Evolutionary conservation across 1,284 basidiomycete genomes (phyloP), one percentile per base, ranked within the genome.

Genomic region (Ceratobasidium papillatum): DNA sequence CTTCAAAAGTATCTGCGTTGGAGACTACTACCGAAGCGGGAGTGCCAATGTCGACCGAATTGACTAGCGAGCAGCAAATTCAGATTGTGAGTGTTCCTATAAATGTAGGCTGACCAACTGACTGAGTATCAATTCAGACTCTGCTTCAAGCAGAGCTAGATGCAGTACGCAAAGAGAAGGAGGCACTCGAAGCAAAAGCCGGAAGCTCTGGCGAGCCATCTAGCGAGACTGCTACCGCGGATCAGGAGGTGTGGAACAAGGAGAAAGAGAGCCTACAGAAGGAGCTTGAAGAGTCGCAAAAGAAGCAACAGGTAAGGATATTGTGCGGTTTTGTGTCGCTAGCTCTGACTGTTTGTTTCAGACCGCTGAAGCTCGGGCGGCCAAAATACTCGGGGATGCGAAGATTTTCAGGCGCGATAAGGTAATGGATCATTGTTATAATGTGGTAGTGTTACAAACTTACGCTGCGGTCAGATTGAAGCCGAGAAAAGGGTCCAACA

Each of bases 381-480:
- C 77, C 71, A 80, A 77, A 75, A 17, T 79, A 79, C 32, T 77
- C 79, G 56, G 79, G 75, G 52, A 81, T 78, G 63, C 76, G 80
- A 51, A 81, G 78, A 73, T 81, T 81, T 25, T 75, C 78, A 52
- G 81, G 79, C 65, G 78, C 75, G 56, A 82, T 82, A 74, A 82
- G 83, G 79, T 81, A 83, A 68, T 77, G 80, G 34, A 79, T 78
- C 47, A 79, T 81, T 63, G 14, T 82, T 80, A 51, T 76, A 80
- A 43, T 80, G 81, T 22, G 81, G 85, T 52, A 81, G 79, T 27
- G 0, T 65, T 77, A 4, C 77, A 80, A 19, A 81, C 80, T 36
- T 78, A 79, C 52, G 83, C 87, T 76, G 84, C 83, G 69, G 81
- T 80, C 78, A 80, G 34, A 76, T 86, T 58, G 84, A 81, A 14